phyloP scores from a whole-genome alignment of 169 alveolate species.

The Babesia sp. region DNA sequence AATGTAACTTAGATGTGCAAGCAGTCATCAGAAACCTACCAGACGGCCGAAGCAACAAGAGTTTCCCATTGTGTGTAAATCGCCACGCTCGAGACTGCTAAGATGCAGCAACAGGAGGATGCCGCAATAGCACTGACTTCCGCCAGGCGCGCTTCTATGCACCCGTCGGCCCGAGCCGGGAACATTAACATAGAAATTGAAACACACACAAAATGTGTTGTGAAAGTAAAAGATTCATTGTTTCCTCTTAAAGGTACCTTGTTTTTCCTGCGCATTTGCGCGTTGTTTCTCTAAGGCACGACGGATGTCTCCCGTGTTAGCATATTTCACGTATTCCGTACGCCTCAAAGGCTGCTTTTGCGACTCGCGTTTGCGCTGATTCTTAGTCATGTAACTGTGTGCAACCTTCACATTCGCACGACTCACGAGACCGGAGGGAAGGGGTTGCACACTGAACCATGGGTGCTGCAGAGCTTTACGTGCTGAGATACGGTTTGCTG shows the following conservation, averaged over 20 bases:
- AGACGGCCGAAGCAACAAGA: slow-evolving; percentile 59
- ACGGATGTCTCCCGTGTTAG: slow-evolving; percentile 63
- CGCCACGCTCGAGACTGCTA: neutral
- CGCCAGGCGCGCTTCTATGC: slow-evolving; percentile 23
- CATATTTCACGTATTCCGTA: slow-evolving; percentile 63
- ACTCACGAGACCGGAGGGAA: slow-evolving; percentile 56
- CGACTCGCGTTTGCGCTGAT: slow-evolving; percentile 71
- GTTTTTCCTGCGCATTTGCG: slow-evolving; percentile 36
- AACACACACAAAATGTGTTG: neutral
- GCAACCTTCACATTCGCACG: slow-evolving; percentile 75
- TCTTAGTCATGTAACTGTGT: slow-evolving; percentile 79
- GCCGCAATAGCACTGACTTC: neutral
- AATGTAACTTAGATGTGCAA: neutral
- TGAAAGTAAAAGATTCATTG: neutral
- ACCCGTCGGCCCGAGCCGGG: slow-evolving; percentile 58
- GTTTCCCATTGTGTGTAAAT: slow-evolving; percentile 37
- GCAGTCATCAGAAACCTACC: slow-evolving; percentile 31
- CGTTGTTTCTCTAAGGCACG: slow-evolving; percentile 52
- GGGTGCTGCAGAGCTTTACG: slow-evolving; percentile 74
- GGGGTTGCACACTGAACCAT: slow-evolving; percentile 70
- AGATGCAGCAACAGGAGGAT: neutral
- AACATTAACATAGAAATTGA: neutral
- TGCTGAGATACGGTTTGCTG: slow-evolving; percentile 73
- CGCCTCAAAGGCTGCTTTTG: slow-evolving; percentile 32
- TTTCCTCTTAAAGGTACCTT: neutral